Evolutionary conservation across 805 yeast genomes (phyloP), one percentile per base, ranked within the genome.

Genomic region (Debaryomyces maramus): DNA sequence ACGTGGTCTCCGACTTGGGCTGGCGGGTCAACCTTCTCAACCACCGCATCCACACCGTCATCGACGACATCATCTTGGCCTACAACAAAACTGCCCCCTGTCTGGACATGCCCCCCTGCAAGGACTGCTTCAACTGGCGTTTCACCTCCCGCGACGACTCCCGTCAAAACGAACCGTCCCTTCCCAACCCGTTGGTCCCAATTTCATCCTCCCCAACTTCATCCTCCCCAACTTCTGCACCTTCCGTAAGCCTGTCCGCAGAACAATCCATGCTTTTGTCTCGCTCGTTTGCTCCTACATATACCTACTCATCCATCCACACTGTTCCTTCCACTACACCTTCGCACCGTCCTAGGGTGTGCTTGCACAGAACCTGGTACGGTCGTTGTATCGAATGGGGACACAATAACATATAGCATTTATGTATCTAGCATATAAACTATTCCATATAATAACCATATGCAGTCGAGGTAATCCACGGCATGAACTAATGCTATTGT

Each of bases 91-190:
- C 95, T 0, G 90, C 98, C 0, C 57, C 58, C 23, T 91, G 98
- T 58, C 69, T 65, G 13, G 75, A 72, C 14, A 86, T 89, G 6
- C 85, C 90, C 1, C 89, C 93, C 0, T 90, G 98, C 58, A 74
- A 82, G 39, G 98, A 90, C 54, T 90, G 98, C 60, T 85, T 77
- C 61, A 85, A 86, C 55, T 90, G 98, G 98, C 74, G 81, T 36
- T 89, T 77, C 58, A 78, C 84, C 3, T 71, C 74, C 16, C 79
- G 72, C 40, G 72, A 72, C 38, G 71, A 70, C 39, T 48, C 51
- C 20, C 69, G 62, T 43, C 61, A 52, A 13, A 71, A 67, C 39
- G 67, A 60, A 51, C 72, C 72, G 14, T 32, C 36, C 21, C 45
- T 66, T 36, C 72, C 73, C 14, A 61, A 66, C 39, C 73, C 74